phyloP scores from a whole-genome alignment of 257 asterid genomes.

The Nemophila menziesii region DNA sequence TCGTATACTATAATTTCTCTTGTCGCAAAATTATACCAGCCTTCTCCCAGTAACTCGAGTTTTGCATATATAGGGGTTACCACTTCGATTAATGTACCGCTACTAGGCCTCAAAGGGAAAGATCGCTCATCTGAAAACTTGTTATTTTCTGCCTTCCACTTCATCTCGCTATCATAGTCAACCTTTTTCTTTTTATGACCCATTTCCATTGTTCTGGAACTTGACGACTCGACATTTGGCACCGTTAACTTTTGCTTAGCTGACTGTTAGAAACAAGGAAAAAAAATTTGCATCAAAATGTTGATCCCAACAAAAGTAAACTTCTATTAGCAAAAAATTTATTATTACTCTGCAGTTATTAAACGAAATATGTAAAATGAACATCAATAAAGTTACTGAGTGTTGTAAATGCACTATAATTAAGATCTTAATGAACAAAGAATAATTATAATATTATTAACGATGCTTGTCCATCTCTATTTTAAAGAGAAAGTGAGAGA shows the following conservation, averaged over 20 bases:
- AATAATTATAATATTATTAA: conserved; percentile 19
- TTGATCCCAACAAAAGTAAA: not conserved
- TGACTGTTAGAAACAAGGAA: conserved; percentile 32
- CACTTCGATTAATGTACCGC: conserved; percentile 85
- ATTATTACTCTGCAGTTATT: not conserved
- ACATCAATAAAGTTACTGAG: too few relatives aligned
- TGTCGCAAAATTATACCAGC: too few relatives aligned
- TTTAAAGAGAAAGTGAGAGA: too few relatives aligned
- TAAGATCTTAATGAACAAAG: too few relatives aligned
- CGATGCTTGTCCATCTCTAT: too few relatives aligned
- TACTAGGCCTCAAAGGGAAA: conserved; percentile 82
- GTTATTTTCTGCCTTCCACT: conserved; percentile 38
- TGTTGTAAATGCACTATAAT: too few relatives aligned
- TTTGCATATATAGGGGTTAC: too few relatives aligned
- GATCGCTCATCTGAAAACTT: conserved; percentile 63
- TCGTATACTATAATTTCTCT: too few relatives aligned
- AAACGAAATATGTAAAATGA: too few relatives aligned
- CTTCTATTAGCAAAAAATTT: not conserved
- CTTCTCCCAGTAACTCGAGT: too few relatives aligned
- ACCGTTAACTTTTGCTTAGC: conserved; percentile 58
- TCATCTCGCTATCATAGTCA: conserved; percentile 44
- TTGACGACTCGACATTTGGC: too few relatives aligned
- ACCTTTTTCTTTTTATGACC: conserved; percentile 51
- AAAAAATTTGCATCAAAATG: conserved; percentile 9
- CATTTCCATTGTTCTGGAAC: too few relatives aligned